Conservation (phyloP, 345 rosid genomes). For the Moringa oleifera region DNA sequence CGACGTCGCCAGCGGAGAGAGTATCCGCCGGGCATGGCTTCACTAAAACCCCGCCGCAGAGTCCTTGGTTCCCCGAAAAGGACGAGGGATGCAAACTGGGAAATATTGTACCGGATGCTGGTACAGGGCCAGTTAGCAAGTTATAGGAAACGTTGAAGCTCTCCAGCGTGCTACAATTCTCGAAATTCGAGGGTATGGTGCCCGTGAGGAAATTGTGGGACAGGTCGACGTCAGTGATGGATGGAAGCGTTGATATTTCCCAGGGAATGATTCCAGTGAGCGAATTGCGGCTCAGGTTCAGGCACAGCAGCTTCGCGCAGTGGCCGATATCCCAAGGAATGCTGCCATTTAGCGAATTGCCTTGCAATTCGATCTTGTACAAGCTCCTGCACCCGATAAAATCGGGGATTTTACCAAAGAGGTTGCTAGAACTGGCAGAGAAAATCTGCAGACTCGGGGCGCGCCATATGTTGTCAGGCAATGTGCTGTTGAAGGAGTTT, state of each 20-base stretch:
- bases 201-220: slow-evolving; percentile 77
- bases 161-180: slow-evolving; percentile 67
- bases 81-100: slow-evolving; percentile 69
- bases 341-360: slow-evolving; percentile 59
- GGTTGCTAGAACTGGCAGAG: slow-evolving; percentile 53
- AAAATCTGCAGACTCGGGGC: slow-evolving; percentile 64
- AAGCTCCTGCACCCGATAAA: slow-evolving; percentile 61
- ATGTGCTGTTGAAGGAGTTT: slow-evolving; percentile 40
- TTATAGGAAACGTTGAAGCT: slow-evolving; percentile 83
- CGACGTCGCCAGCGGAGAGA: slow-evolving; percentile 24
- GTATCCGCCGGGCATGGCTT: slow-evolving; percentile 52
- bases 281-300: slow-evolving; percentile 67
- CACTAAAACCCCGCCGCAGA: slow-evolving; percentile 57
- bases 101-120: slow-evolving; percentile 58
- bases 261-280: slow-evolving; percentile 75
- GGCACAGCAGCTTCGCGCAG: slow-evolving; percentile 68
- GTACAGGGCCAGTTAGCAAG: slow-evolving; percentile 68
- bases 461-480: slow-evolving; percentile 64
- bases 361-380: slow-evolving; percentile 77
- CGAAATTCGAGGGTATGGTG: slow-evolving; percentile 77
- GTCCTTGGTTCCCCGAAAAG: slow-evolving; percentile 66
- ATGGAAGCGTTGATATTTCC: slow-evolving; percentile 75
- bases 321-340: slow-evolving; percentile 83
- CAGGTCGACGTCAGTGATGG: slow-evolving; percentile 69
- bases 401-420: slow-evolving; percentile 62